Base-by-base conservation (phyloP, 176 grass and related monocot genomes). In the Themeda triandra region DNA sequence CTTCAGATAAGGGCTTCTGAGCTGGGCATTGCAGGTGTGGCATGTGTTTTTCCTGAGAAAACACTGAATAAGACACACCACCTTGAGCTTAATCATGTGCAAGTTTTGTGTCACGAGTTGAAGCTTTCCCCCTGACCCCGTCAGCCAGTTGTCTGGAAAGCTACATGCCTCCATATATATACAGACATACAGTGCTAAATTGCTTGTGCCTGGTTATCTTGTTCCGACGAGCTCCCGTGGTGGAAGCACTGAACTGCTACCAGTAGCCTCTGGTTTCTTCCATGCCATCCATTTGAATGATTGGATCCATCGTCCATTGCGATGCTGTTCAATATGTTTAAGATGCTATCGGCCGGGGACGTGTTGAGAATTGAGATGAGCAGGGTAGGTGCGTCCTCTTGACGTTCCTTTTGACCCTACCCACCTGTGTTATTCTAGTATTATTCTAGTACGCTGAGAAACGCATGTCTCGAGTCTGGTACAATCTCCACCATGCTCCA, bases 371-470 rank as follows among this genome's bases (percentile, higher is more conserved):
- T 29, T 21, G 36, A 13, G 71, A 23, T 62, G 28, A 62, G 48
- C 48, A 81, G 27, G 35, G 32, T 29, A 54, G 23, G 15, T 73
- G 35, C 83, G 66, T 79, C 58, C 28, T 46, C 79, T 44, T 31
- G 88, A 75, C 66, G 37, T 49, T 59, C 35, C 36, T 36, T 58
- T 73, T 85, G 82, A 89, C 32, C 77, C 70, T 69, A 75, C 66
- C 54, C n/a, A 79, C 32, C 15, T 56, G 58, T 42, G 12, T 12
- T 28, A 39, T 86, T 83, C 59, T 73, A 32, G n/a, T n/a, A n/a
- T n/a, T n/a, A 39, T 48, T 45, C 13, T 31, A 13, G 66, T 67
- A 73, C 8, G 66, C n/a, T n/a, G 4, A 36, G 88, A 35, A 67
- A 60, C n/a, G 19, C 31, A 36, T 65, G 35, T 13, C 18, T 44